A percentile compares a stretch with the other conserved stretches of the same genome.
These are phyloP conservation scores for Stentor roeselii DNA, from an alignment of 73 alveolate species.

Conservation along the genomic window DNA sequence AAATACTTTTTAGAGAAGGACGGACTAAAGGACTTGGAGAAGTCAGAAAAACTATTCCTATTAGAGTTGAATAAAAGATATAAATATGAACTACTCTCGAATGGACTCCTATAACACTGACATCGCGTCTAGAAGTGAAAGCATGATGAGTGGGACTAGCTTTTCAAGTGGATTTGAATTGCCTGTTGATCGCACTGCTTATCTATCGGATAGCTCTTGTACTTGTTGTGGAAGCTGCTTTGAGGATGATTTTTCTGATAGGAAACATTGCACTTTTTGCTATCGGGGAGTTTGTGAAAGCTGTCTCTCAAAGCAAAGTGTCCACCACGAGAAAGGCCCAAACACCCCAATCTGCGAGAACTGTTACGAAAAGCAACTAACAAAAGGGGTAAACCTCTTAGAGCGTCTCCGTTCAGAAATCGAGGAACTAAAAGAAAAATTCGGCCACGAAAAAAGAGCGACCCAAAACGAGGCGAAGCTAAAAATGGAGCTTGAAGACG, in stretches of 20 bases:
- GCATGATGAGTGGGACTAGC: background rate
- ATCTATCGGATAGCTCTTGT: background rate
- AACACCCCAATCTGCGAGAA: background rate
- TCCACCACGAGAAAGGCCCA: background rate
- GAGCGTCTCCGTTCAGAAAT: background rate
- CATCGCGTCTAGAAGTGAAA: background rate
- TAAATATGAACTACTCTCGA: too few species aligned
- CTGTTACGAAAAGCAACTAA: background rate
- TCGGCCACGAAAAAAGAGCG: background rate
- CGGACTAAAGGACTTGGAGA: conserved; percentile 91
- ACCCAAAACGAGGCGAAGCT: background rate
- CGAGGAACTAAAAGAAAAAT: background rate
- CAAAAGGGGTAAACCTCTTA: background rate
- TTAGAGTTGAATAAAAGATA: background rate
- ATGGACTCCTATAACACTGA: too few species aligned
- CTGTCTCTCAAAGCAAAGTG: background rate
- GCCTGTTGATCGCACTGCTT: background rate
- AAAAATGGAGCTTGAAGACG: background rate
- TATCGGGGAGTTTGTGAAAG: background rate
- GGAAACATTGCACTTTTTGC: background rate
- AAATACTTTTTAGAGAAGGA: conserved; percentile 92
- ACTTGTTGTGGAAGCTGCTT: background rate
- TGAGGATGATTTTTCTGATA: background rate
- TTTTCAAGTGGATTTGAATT: background rate
- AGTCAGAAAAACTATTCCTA: conserved; percentile 39